A percentile compares a stretch with the other conserved stretches of the same genome.
Conservation (phyloP, 1,284 basidiomycete species). For the Tilletia indica region DNA sequence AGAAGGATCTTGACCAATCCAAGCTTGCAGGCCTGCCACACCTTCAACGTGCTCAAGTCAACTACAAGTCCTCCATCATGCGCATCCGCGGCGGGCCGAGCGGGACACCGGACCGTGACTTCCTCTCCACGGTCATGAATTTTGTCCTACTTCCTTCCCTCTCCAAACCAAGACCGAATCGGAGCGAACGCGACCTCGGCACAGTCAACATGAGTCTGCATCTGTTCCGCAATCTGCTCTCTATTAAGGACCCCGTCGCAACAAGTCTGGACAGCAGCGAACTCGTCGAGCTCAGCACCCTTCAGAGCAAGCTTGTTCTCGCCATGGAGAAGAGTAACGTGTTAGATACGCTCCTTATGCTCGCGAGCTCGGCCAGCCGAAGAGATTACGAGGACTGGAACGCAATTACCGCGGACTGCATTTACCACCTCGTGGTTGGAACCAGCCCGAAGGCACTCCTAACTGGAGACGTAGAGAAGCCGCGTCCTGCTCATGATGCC, state of each 20-base stretch:
- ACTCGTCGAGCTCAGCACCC: conserved; percentile 39
- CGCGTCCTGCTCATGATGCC: conserved; percentile 12
- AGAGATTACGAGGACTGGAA: conserved; percentile 42
- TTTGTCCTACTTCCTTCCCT: conserved; percentile 49
- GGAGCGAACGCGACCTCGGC: conserved; percentile 46
- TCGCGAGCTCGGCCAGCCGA: conserved; percentile 40
- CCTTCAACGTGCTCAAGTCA: conserved; percentile 39
- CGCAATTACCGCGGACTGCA: conserved; percentile 47
- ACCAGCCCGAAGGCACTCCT: conserved; percentile 25
- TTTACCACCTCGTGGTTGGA: conserved; percentile 52
- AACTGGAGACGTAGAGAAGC: neutral
- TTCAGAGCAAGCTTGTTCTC: conserved; percentile 48
- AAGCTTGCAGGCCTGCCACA: conserved; percentile 35
- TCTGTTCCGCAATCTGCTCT: conserved; percentile 53
- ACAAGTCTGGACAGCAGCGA: conserved; percentile 41
- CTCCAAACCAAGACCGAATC: conserved; percentile 40
- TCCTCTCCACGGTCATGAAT: conserved; percentile 44
- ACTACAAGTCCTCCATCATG: conserved; percentile 53
- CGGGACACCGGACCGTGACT: conserved; percentile 31
- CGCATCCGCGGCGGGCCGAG: conserved; percentile 33
- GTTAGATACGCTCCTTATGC: conserved; percentile 51
- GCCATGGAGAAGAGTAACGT: conserved; percentile 43
- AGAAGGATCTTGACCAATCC: conserved; percentile 41
- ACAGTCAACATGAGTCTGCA: conserved; percentile 53
- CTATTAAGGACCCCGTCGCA: conserved; percentile 48